Conservation (phyloP, 2,329 filamentous ascomycete species). For the Moelleriella libera region DNA sequence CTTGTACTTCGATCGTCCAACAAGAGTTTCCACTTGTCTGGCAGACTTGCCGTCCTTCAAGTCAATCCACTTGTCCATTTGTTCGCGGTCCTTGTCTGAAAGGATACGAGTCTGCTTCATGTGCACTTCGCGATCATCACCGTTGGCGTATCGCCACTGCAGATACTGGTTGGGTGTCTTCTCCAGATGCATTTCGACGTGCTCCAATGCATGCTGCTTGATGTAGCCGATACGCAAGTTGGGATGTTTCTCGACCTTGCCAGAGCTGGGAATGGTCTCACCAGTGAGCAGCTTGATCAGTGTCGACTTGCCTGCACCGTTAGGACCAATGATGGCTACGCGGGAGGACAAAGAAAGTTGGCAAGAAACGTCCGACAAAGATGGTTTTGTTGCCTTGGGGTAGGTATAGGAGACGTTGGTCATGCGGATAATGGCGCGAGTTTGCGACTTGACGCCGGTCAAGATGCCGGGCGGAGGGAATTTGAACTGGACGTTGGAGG, state of each 20-base stretch:
- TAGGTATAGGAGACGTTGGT: conserved; percentile 85
- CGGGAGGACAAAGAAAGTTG: conserved; percentile 79
- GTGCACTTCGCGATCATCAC: conserved; percentile 90
- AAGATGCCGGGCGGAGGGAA: conserved; percentile 93
- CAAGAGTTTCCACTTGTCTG: conserved; percentile 71
- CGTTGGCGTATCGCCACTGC: conserved; percentile 95
- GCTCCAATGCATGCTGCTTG: conserved; percentile 96
- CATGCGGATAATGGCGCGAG: conserved; percentile 91
- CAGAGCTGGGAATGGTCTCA: conserved; percentile 68
- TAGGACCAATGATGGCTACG: conserved; percentile 91
- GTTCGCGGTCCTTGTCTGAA: conserved; percentile 69
- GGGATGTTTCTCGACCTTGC: conserved; percentile 94
- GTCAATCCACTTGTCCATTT: conserved; percentile 86
- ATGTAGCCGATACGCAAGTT: conserved; percentile 99
- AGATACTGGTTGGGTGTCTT: conserved; percentile 99
- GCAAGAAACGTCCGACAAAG: conserved; percentile 76
- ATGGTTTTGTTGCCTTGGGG: conserved; percentile 76
- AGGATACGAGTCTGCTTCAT: conserved; percentile 94
- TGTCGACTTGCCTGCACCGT: conserved; percentile 96
- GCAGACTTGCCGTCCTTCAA: conserved; percentile 67
- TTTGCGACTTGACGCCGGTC: conserved; percentile 88
- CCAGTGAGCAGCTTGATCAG: conserved; percentile 95
- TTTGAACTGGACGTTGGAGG: conserved; percentile 85
- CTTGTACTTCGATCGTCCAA: conserved; percentile 97
- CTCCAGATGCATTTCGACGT: conserved; percentile 98